phyloP scores from a whole-genome alignment of 2,329 filamentous ascomycete species.

The Colletotrichum somersetense region DNA sequence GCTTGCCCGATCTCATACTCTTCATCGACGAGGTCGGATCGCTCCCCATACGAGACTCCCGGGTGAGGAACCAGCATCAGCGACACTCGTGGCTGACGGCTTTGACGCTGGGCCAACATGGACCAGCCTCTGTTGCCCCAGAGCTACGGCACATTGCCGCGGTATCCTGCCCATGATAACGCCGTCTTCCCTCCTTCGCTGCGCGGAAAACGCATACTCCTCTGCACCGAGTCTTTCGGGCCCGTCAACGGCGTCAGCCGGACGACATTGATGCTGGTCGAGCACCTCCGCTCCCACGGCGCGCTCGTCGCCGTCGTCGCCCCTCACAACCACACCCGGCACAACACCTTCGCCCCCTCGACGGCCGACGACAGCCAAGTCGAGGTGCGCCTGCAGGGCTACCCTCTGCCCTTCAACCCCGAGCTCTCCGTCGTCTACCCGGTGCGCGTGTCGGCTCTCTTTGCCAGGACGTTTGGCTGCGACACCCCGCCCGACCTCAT shows the following conservation, averaged over 20 bases:
- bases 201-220: conserved; percentile 71
- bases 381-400: conserved; percentile 73
- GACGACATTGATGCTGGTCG: conserved; percentile 77
- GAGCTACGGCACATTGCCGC: conserved; percentile 24
- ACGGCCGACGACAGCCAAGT: conserved; percentile 47
- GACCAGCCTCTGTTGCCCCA: conserved; percentile 26
- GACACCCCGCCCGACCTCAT: conserved; percentile 70
- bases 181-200: conserved; percentile 62
- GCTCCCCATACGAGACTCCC: no score
- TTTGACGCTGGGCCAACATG: conserved; percentile 5
- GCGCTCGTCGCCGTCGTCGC: conserved; percentile 76
- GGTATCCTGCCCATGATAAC: conserved; percentile 52
- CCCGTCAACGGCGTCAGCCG: conserved; percentile 81
- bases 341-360: conserved; percentile 66
- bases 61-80: background rate
- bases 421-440: conserved; percentile 79
- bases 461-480: conserved; percentile 68
- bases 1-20: background rate
- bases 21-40: background rate
- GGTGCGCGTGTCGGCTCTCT: conserved; percentile 73
- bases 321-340: conserved; percentile 67
- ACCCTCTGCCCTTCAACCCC: conserved; percentile 78
- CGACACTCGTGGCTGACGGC: background rate
- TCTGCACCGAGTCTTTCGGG: conserved; percentile 79
- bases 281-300: conserved; percentile 74